Evolutionary conservation across 805 yeast genomes (phyloP), one percentile per base, ranked within the genome.

Genomic region (Wickerhamiella azymoides): DNA sequence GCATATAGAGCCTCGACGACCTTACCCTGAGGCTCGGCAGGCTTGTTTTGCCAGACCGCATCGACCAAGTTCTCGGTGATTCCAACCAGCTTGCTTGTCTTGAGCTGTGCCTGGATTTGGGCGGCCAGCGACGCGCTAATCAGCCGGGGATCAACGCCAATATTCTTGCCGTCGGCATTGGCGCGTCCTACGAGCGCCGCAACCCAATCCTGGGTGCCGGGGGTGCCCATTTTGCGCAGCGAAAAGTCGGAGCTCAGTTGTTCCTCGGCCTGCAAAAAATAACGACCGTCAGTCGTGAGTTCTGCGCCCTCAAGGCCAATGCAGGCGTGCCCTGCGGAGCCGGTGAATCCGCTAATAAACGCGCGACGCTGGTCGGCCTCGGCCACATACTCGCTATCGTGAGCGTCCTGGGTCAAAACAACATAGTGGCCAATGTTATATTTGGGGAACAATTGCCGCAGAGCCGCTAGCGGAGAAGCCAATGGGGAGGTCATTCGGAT

Each of bases 321-420:
- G n/a, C 92, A 72, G 1, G 95, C 96, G 18, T 84, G 67, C 19
- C 97, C 98, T 2, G 96, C 94, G 41, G 89, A 79, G 0, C 97
- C 98, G 10, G 89, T 80, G 64, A 89, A 89, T 0, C 70, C 96
- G 6, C 88, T 73, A 24, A 89, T 80, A 55, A 72, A 89, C 46
- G 76, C 80, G 47, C 96, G 70, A 54, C 96, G 74, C 59, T 80
- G 84, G 61, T 89, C 97, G 11, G 80, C 75, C 1, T 72, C 65
- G 0, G 92, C 73, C 7, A 89, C 89, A 56, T 88, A 88, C 64
- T 89, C 98, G 24, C 88, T 77, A 61, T 82, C 89, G 62, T 89
- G 98, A 55, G 84, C 94, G 59, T 89, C 98, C 60, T 85, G 96
- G 36, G 93, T 79, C 17, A 89, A 85, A 9, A 84, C 74, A 24